These are phyloP conservation scores for Boeremia lycopersici DNA, from an alignment of 2,329 filamentous ascomycete species.

Conservation along the genomic window DNA sequence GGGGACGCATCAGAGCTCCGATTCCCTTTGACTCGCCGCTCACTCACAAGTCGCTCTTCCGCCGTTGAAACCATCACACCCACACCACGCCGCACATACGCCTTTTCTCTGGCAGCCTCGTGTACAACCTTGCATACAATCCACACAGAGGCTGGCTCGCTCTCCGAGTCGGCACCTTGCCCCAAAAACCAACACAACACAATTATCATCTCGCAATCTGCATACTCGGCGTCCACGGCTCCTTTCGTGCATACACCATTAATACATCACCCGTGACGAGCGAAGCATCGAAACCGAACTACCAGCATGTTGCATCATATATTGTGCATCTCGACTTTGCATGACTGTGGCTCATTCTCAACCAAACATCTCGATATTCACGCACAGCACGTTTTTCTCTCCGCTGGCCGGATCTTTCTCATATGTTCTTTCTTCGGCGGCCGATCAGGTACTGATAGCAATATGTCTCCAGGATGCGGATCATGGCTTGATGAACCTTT, in stretches of 20 bases:
- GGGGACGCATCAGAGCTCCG: slow-evolving; percentile 40
- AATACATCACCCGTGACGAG: neutral
- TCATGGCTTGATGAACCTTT: slow-evolving; percentile 13
- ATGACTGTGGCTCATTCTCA: neutral
- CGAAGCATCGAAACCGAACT: neutral
- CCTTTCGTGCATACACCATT: slow-evolving; percentile 4
- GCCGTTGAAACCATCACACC: slow-evolving; percentile 21
- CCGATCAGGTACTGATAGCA: neutral
- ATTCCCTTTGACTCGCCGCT: slow-evolving; percentile 37
- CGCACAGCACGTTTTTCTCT: neutral
- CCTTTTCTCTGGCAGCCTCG: neutral
- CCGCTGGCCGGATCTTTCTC: slow-evolving; percentile 11
- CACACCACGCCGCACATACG: too few relatives aligned
- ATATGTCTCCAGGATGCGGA: slow-evolving; percentile 3
- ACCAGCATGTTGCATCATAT: slow-evolving; percentile 4
- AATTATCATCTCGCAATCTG: neutral
- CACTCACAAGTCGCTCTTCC: slow-evolving; percentile 39
- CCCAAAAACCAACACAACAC: neutral
- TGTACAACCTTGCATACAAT: neutral
- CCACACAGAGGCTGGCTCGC: neutral
- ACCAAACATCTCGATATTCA: neutral
- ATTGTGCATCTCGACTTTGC: neutral
- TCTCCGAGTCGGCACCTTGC: neutral
- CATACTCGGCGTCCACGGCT: slow-evolving; percentile 10
- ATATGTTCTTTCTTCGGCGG: neutral